phyloP scores from a whole-genome alignment of 805 yeast species.

The Kuraishia cidri region DNA sequence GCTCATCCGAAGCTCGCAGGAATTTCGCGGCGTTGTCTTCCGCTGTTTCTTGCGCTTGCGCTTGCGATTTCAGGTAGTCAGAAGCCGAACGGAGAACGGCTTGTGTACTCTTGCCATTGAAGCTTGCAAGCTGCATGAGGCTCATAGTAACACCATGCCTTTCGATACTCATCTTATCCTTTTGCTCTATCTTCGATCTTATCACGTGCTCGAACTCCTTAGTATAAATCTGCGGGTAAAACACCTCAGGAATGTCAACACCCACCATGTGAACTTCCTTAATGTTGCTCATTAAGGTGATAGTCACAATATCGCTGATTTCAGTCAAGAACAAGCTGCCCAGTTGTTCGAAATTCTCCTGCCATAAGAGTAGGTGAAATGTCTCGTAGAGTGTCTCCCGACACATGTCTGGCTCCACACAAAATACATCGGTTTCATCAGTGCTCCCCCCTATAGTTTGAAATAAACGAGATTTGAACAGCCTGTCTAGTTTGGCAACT shows the following conservation, averaged over 20 bases:
- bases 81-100: constrained; percentile 15
- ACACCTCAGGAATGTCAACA: constrained; percentile 16
- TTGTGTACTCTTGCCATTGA: constrained; percentile 21
- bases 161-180: constrained; percentile 5
- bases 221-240: constrained; percentile 31
- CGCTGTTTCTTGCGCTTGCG: constrained; percentile 1
- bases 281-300: constrained; percentile 20
- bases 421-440: constrained; percentile 17
- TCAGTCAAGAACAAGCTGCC: constrained; percentile 11
- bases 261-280: constrained; percentile 17
- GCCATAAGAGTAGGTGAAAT: constrained; percentile 22
- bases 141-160: constrained; percentile 9
- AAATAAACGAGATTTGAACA: background rate
- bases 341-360: constrained; percentile 13
- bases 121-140: constrained; percentile 15
- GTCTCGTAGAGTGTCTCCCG: constrained; percentile 20
- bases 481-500: constrained; percentile 7
- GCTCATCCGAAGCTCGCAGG: constrained; percentile 11
- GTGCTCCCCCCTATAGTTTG: constrained; percentile 1
- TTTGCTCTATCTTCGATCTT: background rate
- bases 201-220: constrained; percentile 14
- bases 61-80: constrained; percentile 11
- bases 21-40: background rate
- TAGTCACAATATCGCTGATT: constrained; percentile 23
- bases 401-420: constrained; percentile 22